These are phyloP conservation scores for Euclidium syriacum DNA, from an alignment of 345 rosid species.

Conservation along the genomic window DNA sequence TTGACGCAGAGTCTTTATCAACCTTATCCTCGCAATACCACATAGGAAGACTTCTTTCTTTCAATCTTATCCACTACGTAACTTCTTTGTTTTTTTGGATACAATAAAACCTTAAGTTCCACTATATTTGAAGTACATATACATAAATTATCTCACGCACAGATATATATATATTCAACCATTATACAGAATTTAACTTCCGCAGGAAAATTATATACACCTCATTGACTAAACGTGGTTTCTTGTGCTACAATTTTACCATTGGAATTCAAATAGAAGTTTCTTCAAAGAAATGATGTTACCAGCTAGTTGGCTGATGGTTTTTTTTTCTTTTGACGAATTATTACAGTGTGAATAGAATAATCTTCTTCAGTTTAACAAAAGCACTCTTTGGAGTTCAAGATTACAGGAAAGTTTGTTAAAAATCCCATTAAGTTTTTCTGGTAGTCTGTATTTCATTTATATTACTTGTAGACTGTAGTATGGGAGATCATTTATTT, in stretches of 20 bases:
- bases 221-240: constrained; percentile 1
- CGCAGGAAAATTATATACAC: background rate
- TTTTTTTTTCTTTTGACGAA: constrained; percentile 12
- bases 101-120: background rate
- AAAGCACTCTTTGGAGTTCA: too few species aligned
- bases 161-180: background rate
- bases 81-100: background rate
- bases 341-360: too few species aligned
- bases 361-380: too few species aligned
- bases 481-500: too few species aligned
- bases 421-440: too few species aligned
- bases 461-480: too few species aligned
- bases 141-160: background rate
- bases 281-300: constrained; percentile 15
- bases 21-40: constrained; percentile 22
- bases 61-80: constrained; percentile 25
- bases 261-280: constrained; percentile 21
- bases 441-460: too few species aligned
- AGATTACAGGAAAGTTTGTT: too few species aligned
- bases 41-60: constrained; percentile 10
- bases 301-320: background rate
- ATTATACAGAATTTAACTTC: background rate
- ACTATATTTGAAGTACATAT: background rate
- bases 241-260: constrained; percentile 5
- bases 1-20: constrained; percentile 22